Percentiles rank a stretch among this genome's conserved stretches.
Conservation (phyloP, 78 protist species). For the Dictyostelium capitatum region DNA sequence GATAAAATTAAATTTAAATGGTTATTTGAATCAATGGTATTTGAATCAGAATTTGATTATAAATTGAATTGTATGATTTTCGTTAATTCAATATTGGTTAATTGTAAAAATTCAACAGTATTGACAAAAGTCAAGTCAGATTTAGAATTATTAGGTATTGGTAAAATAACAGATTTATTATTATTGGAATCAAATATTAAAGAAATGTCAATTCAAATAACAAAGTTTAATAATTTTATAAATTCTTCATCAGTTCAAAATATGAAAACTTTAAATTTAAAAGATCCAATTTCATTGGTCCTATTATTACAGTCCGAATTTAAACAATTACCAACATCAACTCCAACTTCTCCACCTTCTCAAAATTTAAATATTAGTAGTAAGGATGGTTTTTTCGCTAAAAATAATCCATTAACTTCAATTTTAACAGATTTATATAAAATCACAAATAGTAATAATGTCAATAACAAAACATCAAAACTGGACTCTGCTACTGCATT, state of each 20-base stretch:
- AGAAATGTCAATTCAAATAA: slow-evolving; percentile 28
- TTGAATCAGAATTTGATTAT: slow-evolving; percentile 11
- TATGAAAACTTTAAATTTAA: slow-evolving; percentile 41
- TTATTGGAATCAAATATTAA: neutral
- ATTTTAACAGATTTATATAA: neutral
- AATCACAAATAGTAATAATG: neutral
- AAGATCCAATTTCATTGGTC: slow-evolving; percentile 28
- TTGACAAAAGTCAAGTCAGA: slow-evolving; percentile 11
- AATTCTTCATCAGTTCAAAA: neutral
- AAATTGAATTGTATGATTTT: slow-evolving; percentile 26
- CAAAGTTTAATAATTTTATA: slow-evolving; percentile 9
- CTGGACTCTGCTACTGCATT: slow-evolving; percentile 5
- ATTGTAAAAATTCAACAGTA: neutral
- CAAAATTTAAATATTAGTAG: neutral
- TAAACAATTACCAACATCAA: neutral
- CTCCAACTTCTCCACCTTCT: neutral
- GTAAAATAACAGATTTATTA: slow-evolving; percentile 4
- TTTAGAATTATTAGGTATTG: neutral
- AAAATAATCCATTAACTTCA: neutral
- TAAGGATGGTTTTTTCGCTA: neutral
- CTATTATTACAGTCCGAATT: slow-evolving; percentile 7
- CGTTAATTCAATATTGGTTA: slow-evolving; percentile 3
- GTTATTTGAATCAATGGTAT: slow-evolving; percentile 32
- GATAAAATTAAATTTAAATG: slow-evolving; percentile 59
- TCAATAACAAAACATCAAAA: neutral